Evolutionary conservation across 2,329 filamentous ascomycete species (phyloP), one percentile per base, ranked within the genome.

Genomic region (Cadophora sp.): DNA sequence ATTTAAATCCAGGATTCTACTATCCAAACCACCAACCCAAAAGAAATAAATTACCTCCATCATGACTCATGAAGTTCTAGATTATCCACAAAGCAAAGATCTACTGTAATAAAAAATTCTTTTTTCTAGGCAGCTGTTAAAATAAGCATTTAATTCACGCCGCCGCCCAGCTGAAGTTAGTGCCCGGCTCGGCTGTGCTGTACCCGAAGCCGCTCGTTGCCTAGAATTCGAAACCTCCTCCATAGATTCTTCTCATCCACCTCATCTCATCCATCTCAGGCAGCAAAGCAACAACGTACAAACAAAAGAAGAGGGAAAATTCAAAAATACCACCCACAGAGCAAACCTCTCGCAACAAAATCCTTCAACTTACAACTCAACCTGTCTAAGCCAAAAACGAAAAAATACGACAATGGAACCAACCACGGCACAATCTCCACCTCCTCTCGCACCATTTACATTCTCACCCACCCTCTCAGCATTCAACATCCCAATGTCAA

Each of bases 151-250:
- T n/a, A n/a, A 11, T 24, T 7, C 27, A 11, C 59, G 43, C n/a
- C n/a, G n/a, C n/a, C n/a, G n/a, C 14, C 27, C 22, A 62, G 47
- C 45, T 36, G n/a, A 41, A 27, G 30, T 7, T 13, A 13, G n/a
- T 20, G 47, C 50, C 58, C 36, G 55, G 36, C 36, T 58, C 55
- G 36, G 33, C 36, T 24, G 5, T n/a, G 33, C 20, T 24, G 5
- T n/a, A 27, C 6, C 55, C 20, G 55, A 58, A 22, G 14, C 36
- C 55, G 27, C 27, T 58, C n/a, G 53, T 30, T 58, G 55, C 55
- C 55, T 58, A 27, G 24, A 53, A 16, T 22, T 8, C 6, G 22
- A 51, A 13, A 50, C 20, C 47, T 50, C 47, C 3, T 18, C 3
- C 30, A 51, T 30, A n/a, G n/a, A 30, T 30, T 30, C 27, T 33